phyloP scores from a whole-genome alignment of 2,329 filamentous ascomycete species.

The Cercospora nicotianae region DNA sequence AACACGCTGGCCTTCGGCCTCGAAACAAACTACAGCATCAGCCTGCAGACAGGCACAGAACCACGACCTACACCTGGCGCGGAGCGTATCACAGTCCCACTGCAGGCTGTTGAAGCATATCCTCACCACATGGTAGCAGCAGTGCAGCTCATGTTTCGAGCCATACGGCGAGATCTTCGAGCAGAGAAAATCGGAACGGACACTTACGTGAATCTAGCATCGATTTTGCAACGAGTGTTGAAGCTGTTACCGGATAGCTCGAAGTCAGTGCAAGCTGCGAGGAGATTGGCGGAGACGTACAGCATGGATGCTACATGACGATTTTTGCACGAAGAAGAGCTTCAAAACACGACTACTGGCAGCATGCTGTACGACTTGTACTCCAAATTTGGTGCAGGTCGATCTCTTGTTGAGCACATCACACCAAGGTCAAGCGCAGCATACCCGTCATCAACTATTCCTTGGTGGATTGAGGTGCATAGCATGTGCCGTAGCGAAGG shows the following conservation, averaged over 20 bases:
- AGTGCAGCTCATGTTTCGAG: conserved; percentile 19
- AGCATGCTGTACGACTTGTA: background rate
- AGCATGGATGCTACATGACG: background rate
- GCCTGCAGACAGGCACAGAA: background rate
- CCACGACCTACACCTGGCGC: background rate
- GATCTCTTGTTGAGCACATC: background rate
- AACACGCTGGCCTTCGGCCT: conserved; percentile 16
- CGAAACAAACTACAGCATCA: conserved; percentile 12
- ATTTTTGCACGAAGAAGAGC: background rate
- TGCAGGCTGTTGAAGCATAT: conserved; percentile 17
- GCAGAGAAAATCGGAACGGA: conserved; percentile 9
- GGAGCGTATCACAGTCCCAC: conserved; percentile 4
- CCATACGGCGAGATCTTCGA: conserved; percentile 15
- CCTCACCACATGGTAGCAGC: conserved; percentile 17
- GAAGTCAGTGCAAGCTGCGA: conserved; percentile 17
- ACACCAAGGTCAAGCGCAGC: background rate
- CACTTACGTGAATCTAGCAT: conserved; percentile 5
- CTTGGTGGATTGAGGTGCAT: background rate
- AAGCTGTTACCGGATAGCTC: conserved; percentile 14
- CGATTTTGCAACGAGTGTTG: conserved; percentile 6
- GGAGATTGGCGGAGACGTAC: conserved; percentile 5
- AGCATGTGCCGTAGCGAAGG: background rate
- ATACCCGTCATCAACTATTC: background rate
- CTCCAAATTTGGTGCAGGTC: background rate
- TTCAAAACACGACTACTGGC: background rate